Evolutionary conservation across 805 yeast species (phyloP), one percentile per base, ranked within the genome.

Genomic region (Yarrowia sp.): DNA sequence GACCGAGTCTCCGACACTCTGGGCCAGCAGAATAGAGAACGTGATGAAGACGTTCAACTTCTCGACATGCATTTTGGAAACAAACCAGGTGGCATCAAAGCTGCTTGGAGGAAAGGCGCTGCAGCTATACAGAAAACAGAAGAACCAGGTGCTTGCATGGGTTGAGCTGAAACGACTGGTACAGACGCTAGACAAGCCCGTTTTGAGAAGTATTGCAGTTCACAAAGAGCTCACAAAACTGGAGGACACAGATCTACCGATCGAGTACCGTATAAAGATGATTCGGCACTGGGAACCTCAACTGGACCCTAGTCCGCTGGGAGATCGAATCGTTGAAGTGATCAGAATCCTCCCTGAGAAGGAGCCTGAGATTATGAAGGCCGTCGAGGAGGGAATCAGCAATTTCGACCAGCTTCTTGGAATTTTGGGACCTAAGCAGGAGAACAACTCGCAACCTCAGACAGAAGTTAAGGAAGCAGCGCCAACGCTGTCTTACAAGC

Each of bases 1-100:
- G 9, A 29, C 47, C 29, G 47, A 38, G 13, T 38, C 46, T 18
- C 61, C 61, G 1, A 5, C 35, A 4, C 22, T 55, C 4, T 55
- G 61, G 61, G 61, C 61, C 46, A 39, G 47, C 27, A 24, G 61
- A 19, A 55, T 55, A 14, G 61, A 55, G n/a, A 38, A 31, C 47
- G 16, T 55, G 12, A 55, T 55, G 61, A 55, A 55, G 36, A 55
- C 61, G 29, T 55, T 55, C 38, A 55, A 55, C 21, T 55, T 55
- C 9, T 55, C 61, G 12, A 55, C 61, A 19, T 55, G 61, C 47
- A 39, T 55, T 38, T 27, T 55, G 47, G 61, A 55, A 27, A 38
- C 61, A 14, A 27, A 22, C 16, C 38, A 39, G 46, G 47, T 55
- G 47, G 38, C n/a, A 3, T 19, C 36, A n/a, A 38, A 29, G 9